Conservation (phyloP, 1,284 basidiomycete species). For the Malassezia sp. region DNA sequence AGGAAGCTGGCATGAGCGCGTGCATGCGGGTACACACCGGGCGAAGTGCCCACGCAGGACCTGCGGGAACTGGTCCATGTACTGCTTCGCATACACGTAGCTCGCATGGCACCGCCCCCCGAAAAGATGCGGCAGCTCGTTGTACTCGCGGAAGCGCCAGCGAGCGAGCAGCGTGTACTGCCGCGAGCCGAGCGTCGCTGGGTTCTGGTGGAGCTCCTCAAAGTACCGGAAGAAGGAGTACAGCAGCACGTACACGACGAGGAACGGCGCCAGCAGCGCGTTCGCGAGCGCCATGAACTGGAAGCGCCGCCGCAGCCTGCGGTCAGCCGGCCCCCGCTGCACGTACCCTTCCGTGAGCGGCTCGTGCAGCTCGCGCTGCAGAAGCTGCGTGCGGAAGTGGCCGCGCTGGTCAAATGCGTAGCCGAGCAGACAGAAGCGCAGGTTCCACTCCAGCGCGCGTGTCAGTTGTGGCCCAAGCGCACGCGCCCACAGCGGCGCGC, state of each 20-base stretch:
- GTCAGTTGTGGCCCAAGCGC: too few species aligned
- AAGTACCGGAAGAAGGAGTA: constrained; percentile 99
- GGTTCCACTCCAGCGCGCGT: too few species aligned
- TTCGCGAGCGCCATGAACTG: constrained; percentile 94
- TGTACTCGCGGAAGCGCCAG: constrained; percentile 99
- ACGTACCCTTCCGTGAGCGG: constrained; percentile 72
- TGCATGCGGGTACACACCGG: too few species aligned
- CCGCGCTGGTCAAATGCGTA: too few species aligned
- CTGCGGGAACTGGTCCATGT: too few species aligned
- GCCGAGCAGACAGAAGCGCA: too few species aligned
- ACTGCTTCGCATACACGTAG: too few species aligned
- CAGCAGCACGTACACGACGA: constrained; percentile 88
- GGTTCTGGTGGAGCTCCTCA: constrained; percentile 97
- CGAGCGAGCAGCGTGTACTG: constrained; percentile 87
- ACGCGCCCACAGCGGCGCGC: too few species aligned
- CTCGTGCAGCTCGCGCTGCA: constrained; percentile 63
- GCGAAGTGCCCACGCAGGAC: too few species aligned
- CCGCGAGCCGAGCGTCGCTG: constrained; percentile 78
- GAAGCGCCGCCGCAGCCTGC: constrained; percentile 68
- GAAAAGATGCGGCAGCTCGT: constrained; percentile 90
- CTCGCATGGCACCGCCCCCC: too few species aligned
- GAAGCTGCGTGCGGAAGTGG: too few species aligned
- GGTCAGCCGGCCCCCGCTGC: neutral
- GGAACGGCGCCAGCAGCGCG: constrained; percentile 87
- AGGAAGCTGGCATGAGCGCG: too few species aligned